These are phyloP conservation scores for Mariannaea elegans DNA, from an alignment of 2,329 filamentous ascomycete genomes.

Conservation along the genomic window DNA sequence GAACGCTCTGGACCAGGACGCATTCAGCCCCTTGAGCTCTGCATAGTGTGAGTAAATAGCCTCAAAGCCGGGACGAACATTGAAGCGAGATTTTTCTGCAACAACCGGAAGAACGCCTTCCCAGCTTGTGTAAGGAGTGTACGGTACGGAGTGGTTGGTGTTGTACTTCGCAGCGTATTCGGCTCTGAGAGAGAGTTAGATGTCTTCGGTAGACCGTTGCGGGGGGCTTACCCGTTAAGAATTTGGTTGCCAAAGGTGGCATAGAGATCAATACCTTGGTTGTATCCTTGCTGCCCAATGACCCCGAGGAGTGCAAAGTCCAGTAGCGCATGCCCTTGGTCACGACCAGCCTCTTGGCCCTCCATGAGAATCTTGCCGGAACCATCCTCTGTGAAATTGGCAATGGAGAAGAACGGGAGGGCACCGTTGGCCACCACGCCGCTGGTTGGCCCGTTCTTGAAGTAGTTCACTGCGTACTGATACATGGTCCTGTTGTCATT, in stretches of 20 bases:
- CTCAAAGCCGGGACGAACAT: conserved; percentile 46
- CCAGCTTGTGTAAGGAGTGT: conserved; percentile 47
- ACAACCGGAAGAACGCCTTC: conserved; percentile 49
- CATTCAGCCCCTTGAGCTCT: conserved; percentile 47
- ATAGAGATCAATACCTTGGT: conserved; percentile 54
- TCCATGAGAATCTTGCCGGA: conserved; percentile 40
- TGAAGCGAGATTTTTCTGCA: conserved; percentile 22
- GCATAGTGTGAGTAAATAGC: conserved; percentile 52
- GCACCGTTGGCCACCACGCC: conserved; percentile 45
- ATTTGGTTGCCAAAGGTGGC: conserved; percentile 18
- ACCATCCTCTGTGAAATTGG: conserved; percentile 39
- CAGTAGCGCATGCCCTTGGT: conserved; percentile 55
- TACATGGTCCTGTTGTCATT: conserved; percentile 53
- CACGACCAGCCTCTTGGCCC: conserved; percentile 37
- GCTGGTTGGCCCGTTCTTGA: conserved; percentile 49
- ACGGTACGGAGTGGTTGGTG: conserved; percentile 52
- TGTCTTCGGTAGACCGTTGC: too few species aligned
- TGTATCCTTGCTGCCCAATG: conserved; percentile 52
- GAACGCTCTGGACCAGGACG: conserved; percentile 48
- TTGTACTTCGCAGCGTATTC: conserved; percentile 55
- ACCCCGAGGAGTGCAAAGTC: conserved; percentile 50
- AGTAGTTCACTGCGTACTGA: conserved; percentile 50
- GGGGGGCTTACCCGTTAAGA: conserved; percentile 8
- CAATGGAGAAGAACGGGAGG: conserved; percentile 40
- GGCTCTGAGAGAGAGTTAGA: conserved; percentile 33